Base-by-base conservation (phyloP, 352 stramenopile species). In the Globisporangium yorkense region DNA sequence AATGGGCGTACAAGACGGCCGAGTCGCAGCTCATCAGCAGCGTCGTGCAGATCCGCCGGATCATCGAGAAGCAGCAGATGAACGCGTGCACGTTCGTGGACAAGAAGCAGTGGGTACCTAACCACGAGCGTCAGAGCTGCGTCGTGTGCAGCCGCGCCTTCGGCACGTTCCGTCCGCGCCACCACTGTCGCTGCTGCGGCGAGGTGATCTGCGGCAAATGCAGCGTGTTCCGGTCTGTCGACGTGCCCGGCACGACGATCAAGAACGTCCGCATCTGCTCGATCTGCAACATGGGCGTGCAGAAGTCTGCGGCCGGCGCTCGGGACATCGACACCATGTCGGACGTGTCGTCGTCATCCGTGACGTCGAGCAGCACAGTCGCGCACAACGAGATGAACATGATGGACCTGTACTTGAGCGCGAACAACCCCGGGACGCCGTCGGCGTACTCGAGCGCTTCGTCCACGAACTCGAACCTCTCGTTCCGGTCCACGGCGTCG, bases 141-240 rank as follows among this genome's bases (percentile, higher is more conserved):
- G 78, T 70, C 48, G 78, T 95, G 13, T 95, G 85, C 62, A 85
- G 70, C 47, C 72, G 85, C 31, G 61, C 61, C 3, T 95, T 95
- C 41, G 72, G 79, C 27, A 85, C 82, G 16, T 92, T 95, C 63
- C 85, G 83, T 6, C 84, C 80, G 51, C 83, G 84, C 21, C 85
- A 95, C 57, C 85, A 95, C 63, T 95, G 85, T 62, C 81, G 85
- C 61, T 89, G 80, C 62, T 95, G 85, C 50, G 85, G 85, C n/a
- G 85, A 95, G 60, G 83, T 95, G 31, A 93, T 95, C 49, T 95
- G 85, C 56, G 77, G 81, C 40, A 95, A 95, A 62, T 95, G 85
- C 68, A 90, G 77, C 58, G 66, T 95, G 18, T 87, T 92, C 62
- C 81, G 84, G 60, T 73, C 68, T n/a, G 79, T 92, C 8, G 82